These are phyloP conservation scores for Colletotrichum paranaense DNA, from an alignment of 2,329 filamentous ascomycete genomes.

Conservation along the genomic window DNA sequence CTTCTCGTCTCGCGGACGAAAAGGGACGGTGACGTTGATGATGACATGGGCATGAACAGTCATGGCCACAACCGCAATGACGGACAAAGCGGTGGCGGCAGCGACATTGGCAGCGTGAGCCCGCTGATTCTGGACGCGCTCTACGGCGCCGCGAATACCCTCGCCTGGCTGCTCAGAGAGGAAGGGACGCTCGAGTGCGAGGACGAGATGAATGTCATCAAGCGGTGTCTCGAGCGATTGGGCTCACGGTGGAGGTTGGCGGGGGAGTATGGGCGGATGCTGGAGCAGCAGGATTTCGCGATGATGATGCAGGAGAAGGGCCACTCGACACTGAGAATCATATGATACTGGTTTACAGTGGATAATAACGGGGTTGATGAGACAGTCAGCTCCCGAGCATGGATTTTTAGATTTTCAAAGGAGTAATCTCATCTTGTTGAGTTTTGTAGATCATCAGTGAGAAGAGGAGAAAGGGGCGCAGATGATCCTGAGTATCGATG, in stretches of 20 bases:
- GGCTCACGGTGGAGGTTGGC: slow-evolving; percentile 49
- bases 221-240: slow-evolving; percentile 43
- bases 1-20: slow-evolving; percentile 36
- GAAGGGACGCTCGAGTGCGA: slow-evolving; percentile 44
- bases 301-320: slow-evolving; percentile 31
- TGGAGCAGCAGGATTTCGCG: slow-evolving; percentile 49
- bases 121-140: slow-evolving; percentile 50
- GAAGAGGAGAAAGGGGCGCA: no score
- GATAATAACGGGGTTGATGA: no score
- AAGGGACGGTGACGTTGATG: background rate
- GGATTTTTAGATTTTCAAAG: no score
- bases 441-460: no score
- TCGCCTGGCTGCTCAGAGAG: slow-evolving; percentile 51
- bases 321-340: background rate
- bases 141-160: slow-evolving; percentile 50
- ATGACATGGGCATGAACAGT: slow-evolving; percentile 31
- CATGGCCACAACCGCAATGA: no score
- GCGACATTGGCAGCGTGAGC: slow-evolving; percentile 43
- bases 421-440: no score
- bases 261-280: slow-evolving; percentile 48
- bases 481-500: no score
- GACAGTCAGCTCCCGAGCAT: no score
- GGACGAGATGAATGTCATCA: slow-evolving; percentile 43
- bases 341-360: background rate
- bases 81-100: background rate